Base-by-base conservation (phyloP, 768 basidiomycete genomes). In the Coprinellus aureogranulatus region DNA sequence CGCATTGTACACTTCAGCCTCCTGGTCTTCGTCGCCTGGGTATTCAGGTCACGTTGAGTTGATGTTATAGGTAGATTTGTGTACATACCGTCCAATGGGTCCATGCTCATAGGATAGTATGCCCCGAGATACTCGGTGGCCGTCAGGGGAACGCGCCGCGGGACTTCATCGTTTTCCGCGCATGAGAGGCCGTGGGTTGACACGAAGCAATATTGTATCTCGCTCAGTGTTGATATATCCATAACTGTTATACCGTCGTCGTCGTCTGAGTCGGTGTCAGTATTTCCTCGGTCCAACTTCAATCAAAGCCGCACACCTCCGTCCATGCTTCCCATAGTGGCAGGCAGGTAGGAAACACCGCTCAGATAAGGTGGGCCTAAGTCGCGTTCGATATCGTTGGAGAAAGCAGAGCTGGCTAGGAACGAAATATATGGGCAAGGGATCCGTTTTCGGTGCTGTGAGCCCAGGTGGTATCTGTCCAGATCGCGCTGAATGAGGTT, bases 401-500 rank as follows among this genome's bases (percentile, higher is more conserved):
- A 62, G 66, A 68, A 78, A 4, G 71, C 66, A 1, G 58, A 57
- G 10, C 58, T 64, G 16, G 77, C 40, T 3, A 79, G 55, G 40
- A 70, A 72, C 0, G 65, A 52, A 8, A 64, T 58, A 57, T 70
- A 76, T 0, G 72, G 73, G 51, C 72, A 75, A 1, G 77, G 73
- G n/a, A 66, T 42, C 6, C 25, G 42, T 3, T 51, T 48, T 16
- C 65, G 61, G 4, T 67, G 49, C 3, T 23, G 11, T 1, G 65
- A 62, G 20, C n/a, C 52, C 22, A 62, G 40, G 10, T 64, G 59
- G 8, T 75, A 61, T 2, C 45, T 23, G 16, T 61, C 62, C 9
- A 79, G 54, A 60, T 79, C 76, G 23, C 69, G 65, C 27, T 64
- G 67, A 20, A 79, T 65, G 47, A 79, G 66, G 23, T 67, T 62